Evolutionary conservation across 805 yeast genomes (phyloP).

Genomic region (Groenewaldozyma tartarivorans): DNA sequence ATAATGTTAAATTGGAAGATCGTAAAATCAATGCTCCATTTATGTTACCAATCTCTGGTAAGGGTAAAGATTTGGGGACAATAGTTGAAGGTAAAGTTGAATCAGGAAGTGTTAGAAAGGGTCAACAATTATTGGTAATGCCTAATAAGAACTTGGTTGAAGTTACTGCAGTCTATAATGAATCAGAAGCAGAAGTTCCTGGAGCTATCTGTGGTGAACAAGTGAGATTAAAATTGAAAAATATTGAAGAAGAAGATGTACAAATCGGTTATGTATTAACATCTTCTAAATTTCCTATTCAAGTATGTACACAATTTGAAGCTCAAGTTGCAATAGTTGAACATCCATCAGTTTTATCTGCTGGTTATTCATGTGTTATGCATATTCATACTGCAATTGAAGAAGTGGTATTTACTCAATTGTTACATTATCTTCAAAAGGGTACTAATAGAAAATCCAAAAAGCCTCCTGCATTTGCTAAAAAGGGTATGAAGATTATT

Average conservation of each 20-base stretch:
- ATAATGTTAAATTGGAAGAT: slow-evolving; percentile 66
- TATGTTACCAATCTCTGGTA: slow-evolving; percentile 92
- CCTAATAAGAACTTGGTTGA: slow-evolving; percentile 83
- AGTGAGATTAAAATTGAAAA: slow-evolving; percentile 84
- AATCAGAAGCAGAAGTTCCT: slow-evolving; percentile 89
- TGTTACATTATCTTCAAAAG: slow-evolving; percentile 89
- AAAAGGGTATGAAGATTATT: slow-evolving; percentile 96
- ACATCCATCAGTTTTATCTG: slow-evolving; percentile 84
- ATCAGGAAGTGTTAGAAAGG: slow-evolving; percentile 85
- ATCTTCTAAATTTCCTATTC: slow-evolving; percentile 78
- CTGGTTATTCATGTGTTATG: slow-evolving; percentile 97
- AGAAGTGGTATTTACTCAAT: slow-evolving; percentile 73
- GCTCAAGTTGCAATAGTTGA: slow-evolving; percentile 97
- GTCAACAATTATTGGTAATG: slow-evolving; percentile 70
- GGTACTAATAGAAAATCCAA: slow-evolving; percentile 95
- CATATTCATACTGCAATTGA: slow-evolving; percentile 98
- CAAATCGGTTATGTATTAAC: slow-evolving; percentile 87
- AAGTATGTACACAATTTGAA: slow-evolving; percentile 81
- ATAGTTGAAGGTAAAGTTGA: slow-evolving; percentile 97
- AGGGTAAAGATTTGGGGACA: slow-evolving; percentile 95
- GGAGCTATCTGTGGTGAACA: slow-evolving; percentile 94
- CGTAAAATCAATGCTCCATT: slow-evolving; percentile 91
- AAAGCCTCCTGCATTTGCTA: slow-evolving; percentile 97
- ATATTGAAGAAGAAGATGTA: slow-evolving; percentile 95
- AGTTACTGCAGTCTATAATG: slow-evolving; percentile 80